A percentile compares a stretch with the other conserved stretches of the same genome.
Evolutionary conservation across 139 green algal genomes (phyloP).

Genomic region (Spirogloea muscicola): DNA sequence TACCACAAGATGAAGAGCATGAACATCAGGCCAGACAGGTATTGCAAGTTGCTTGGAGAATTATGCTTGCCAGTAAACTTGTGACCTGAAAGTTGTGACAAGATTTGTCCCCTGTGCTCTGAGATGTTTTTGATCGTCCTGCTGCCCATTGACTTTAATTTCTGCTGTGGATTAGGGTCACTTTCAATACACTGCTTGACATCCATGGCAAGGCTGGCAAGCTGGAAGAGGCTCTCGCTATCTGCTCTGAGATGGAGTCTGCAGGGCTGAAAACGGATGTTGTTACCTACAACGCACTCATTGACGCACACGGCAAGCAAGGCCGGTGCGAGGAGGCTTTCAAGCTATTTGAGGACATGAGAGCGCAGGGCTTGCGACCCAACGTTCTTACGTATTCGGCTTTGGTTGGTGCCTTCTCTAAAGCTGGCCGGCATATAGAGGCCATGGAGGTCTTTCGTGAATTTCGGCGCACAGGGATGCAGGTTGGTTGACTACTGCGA

Average conservation of each 20-base stretch:
- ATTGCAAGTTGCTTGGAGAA: too few relatives aligned
- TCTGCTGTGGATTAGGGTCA: too few relatives aligned
- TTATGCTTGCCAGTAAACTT: too few relatives aligned
- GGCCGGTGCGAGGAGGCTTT: conserved; percentile 22
- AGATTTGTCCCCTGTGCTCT: too few relatives aligned
- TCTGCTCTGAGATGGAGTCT: conserved; percentile 22
- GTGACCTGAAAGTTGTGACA: too few relatives aligned
- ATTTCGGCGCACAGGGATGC: conserved; percentile 2
- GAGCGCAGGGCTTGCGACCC: conserved; percentile 3
- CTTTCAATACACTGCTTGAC: conserved; percentile 43
- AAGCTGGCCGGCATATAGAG: conserved; percentile 12
- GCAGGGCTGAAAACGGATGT: conserved; percentile 16
- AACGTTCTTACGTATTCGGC: conserved; percentile 37
- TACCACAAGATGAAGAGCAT: conserved; percentile 23
- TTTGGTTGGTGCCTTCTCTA: conserved; percentile 12
- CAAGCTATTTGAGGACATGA: conserved; percentile 35
- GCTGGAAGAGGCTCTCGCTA: conserved; percentile 14
- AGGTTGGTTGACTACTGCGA: too few relatives aligned
- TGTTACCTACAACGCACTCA: conserved; percentile 37
- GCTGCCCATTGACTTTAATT: too few relatives aligned
- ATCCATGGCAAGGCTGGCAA: conserved; percentile 35
- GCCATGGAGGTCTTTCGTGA: conserved; percentile 14
- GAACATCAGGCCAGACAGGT: conserved; percentile 30
- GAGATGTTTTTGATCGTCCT: too few relatives aligned
- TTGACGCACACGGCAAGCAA: conserved; percentile 4